Conservation (phyloP, 1,284 basidiomycete species). For the Ceratobasidium sp. region DNA sequence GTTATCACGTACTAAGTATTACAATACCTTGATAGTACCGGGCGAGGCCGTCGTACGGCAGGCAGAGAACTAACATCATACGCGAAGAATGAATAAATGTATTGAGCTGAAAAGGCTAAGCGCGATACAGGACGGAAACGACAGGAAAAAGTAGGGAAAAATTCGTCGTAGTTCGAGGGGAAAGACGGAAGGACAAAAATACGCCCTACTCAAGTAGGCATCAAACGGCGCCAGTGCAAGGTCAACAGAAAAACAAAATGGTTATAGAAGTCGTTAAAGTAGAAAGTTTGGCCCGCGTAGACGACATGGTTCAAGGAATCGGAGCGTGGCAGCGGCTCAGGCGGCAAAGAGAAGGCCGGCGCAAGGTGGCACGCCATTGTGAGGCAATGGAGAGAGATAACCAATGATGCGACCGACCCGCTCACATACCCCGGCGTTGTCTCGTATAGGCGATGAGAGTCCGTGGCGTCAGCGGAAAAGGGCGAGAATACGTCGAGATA, state of each 20-base stretch:
- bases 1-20: no score
- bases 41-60: no score
- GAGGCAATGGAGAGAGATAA: background rate
- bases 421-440: background rate
- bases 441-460: background rate
- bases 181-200: no score
- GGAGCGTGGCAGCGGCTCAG: background rate
- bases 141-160: no score
- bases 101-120: no score
- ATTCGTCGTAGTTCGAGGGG: no score
- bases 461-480: background rate
- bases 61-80: no score
- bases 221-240: background rate
- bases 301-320: background rate
- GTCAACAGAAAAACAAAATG: background rate
- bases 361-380: slow-evolving; percentile 9
- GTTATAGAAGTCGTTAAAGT: background rate
- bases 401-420: background rate
- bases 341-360: background rate
- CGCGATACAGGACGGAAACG: no score
- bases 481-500: background rate
- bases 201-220: no score
- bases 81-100: no score
- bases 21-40: no score
- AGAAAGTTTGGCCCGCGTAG: background rate